Percentiles rank a stretch among this genome's conserved stretches.
Evolutionary conservation across 1,139 yeast genomes (phyloP).

Genomic region (Nakaseomyces kungkrabaensis): DNA sequence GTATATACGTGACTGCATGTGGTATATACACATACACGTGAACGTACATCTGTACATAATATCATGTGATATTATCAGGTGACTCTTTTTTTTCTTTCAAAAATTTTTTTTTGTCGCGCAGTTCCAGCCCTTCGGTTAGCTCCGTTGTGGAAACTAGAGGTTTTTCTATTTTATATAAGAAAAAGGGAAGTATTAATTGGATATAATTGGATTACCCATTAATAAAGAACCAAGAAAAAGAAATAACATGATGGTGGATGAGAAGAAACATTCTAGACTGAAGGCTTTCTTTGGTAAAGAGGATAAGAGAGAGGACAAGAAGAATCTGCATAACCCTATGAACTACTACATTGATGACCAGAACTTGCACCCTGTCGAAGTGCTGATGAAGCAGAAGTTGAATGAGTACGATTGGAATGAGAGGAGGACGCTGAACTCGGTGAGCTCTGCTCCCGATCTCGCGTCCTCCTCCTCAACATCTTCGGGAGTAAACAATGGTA

Average conservation of each 20-base stretch:
- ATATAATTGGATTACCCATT: too few relatives aligned
- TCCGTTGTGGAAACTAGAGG: too few relatives aligned
- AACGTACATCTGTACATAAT: too few relatives aligned
- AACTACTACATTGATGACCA: not conserved
- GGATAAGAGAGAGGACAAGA: not conserved
- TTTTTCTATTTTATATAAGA: too few relatives aligned
- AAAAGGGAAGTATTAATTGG: too few relatives aligned
- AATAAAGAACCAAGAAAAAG: too few relatives aligned
- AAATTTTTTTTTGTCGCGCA: too few relatives aligned
- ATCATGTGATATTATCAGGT: too few relatives aligned
- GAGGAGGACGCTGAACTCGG: not conserved
- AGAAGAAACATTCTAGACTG: not conserved
- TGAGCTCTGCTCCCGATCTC: not conserved
- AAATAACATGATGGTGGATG: not conserved
- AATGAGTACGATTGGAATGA: slow-evolving; percentile 11
- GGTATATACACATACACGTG: not conserved
- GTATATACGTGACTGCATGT: not conserved
- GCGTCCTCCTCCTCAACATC: not conserved
- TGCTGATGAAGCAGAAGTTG: slow-evolving; percentile 15
- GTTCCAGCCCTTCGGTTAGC: too few relatives aligned
- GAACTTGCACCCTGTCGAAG: slow-evolving; percentile 21
- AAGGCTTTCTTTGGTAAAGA: not conserved
- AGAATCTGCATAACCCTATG: too few relatives aligned
- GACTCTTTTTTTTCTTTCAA: too few relatives aligned
- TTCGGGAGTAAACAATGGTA: too few relatives aligned